A percentile compares a stretch with the other conserved stretches of the same genome.
Evolutionary conservation across 371 early-diverging fungal species (phyloP).

Genomic region (Rhizopus sp.): DNA sequence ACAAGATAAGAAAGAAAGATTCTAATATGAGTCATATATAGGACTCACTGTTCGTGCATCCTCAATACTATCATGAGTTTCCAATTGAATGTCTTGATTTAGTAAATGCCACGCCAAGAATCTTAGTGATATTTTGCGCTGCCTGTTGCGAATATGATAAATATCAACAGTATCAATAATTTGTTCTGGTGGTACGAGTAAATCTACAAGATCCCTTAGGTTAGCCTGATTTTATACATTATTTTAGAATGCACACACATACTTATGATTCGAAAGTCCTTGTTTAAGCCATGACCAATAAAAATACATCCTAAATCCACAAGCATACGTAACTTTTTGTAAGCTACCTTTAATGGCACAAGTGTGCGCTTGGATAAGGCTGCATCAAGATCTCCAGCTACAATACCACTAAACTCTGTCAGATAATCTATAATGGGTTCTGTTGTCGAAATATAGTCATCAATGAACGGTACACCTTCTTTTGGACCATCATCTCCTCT

Average conservation of each 20-base stretch:
- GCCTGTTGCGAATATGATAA: conserved; percentile 78
- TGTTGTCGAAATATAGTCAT: conserved; percentile 88
- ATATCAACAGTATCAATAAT: conserved; percentile 92
- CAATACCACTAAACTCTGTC: conserved; percentile 92
- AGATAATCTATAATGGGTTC: conserved; percentile 89
- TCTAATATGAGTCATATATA: neutral
- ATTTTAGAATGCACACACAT: conserved; percentile 19
- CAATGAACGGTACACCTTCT: conserved; percentile 87
- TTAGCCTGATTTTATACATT: neutral
- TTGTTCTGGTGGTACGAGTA: conserved; percentile 84
- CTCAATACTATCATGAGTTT: conserved; percentile 91
- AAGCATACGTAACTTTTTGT: conserved; percentile 84
- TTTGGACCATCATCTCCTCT: conserved; percentile 74
- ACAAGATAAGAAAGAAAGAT: neutral
- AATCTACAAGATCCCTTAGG: conserved; percentile 44
- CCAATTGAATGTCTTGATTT: conserved; percentile 81
- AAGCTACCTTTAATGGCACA: conserved; percentile 86
- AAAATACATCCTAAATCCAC: conserved; percentile 90
- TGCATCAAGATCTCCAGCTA: conserved; percentile 82
- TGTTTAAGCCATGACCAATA: conserved; percentile 92
- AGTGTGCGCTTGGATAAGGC: conserved; percentile 71
- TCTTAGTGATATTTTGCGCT: conserved; percentile 81
- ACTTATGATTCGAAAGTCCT: conserved; percentile 93
- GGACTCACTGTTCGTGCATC: conserved; percentile 81
- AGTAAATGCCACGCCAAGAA: conserved; percentile 94